Percentiles rank a stretch among this genome's conserved stretches.
These are phyloP conservation scores for Laburnicola sp. DNA, from an alignment of 2,329 filamentous ascomycete species.

Conservation along the genomic window DNA sequence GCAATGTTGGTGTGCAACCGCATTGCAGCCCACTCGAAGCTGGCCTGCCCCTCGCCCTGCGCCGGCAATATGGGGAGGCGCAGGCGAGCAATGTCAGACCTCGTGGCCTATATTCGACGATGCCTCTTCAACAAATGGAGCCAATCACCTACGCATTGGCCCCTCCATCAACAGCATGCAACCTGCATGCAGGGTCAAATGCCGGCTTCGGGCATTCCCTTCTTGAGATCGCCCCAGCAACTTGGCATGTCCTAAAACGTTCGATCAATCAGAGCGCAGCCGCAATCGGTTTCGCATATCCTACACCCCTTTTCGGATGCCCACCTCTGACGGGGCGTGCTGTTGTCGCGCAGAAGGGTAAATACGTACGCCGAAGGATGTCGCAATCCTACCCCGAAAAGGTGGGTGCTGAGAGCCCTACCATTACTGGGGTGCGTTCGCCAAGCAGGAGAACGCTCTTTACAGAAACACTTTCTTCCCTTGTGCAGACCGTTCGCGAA, in stretches of 20 bases:
- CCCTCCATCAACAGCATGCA: slow-evolving; percentile 8
- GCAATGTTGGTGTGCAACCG: slow-evolving; percentile 3
- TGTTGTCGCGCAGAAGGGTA: slow-evolving; percentile 7
- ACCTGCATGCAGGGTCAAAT: slow-evolving; percentile 14
- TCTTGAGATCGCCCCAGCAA: too few relatives aligned
- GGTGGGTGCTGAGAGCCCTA: slow-evolving; percentile 18
- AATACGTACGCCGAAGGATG: slow-evolving; percentile 7
- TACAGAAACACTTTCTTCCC: slow-evolving; percentile 3
- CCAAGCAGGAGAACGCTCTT: slow-evolving; percentile 17
- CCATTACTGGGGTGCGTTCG: slow-evolving; percentile 18
- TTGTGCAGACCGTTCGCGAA: slow-evolving; percentile 15
- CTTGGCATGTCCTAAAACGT: slow-evolving; percentile 21
- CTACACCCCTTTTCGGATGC: background rate
- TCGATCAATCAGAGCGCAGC: slow-evolving; percentile 21
- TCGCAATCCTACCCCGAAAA: background rate
- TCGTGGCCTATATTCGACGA: slow-evolving; percentile 20
- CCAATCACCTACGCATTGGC: slow-evolving; percentile 10
- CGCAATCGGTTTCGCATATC: slow-evolving; percentile 4
- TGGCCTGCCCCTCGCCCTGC: slow-evolving; percentile 6
- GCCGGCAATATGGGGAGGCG: slow-evolving; percentile 14
- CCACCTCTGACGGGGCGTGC: slow-evolving; percentile 10
- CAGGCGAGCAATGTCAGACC: slow-evolving; percentile 12
- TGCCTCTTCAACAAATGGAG: slow-evolving; percentile 16
- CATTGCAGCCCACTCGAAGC: slow-evolving; percentile 13
- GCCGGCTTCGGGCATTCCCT: slow-evolving; percentile 8